These are phyloP conservation scores for Yamadazyma ubonensis DNA, from an alignment of 805 yeast genomes.

Conservation along the genomic window DNA sequence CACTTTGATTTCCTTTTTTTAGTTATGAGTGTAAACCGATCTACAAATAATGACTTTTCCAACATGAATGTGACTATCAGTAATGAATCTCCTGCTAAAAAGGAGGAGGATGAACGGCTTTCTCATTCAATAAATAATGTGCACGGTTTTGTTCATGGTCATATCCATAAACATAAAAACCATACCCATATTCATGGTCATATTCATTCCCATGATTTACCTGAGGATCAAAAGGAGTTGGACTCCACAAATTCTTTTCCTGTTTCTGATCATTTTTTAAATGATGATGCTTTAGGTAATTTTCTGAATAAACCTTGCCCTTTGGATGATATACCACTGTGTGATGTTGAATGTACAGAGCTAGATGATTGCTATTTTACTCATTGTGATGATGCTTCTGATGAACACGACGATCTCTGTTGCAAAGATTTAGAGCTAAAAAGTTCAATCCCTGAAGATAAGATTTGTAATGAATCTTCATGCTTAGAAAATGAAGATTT, in stretches of 20 bases:
- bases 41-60: constrained; percentile 2
- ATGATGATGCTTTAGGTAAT: neutral
- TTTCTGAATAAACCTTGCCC: constrained; percentile 11
- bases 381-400: constrained; percentile 21
- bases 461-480: constrained; percentile 12
- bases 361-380: constrained; percentile 44
- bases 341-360: constrained; percentile 43
- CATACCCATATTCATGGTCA: constrained; percentile 70
- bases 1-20: neutral
- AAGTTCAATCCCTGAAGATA: neutral
- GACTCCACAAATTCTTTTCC: neutral
- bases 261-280: neutral
- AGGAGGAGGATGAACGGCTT: neutral
- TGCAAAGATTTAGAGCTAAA: neutral
- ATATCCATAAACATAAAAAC: constrained; percentile 59
- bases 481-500: constrained; percentile 12
- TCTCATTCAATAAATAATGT: constrained; percentile 15
- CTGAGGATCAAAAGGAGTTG: neutral
- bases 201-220: constrained; percentile 45
- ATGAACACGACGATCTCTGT: constrained; percentile 3
- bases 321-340: constrained; percentile 29
- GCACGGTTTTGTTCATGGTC: constrained; percentile 66
- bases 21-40: constrained; percentile 1
- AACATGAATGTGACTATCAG: constrained; percentile 8
- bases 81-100: constrained; percentile 5